Evolutionary conservation across 164 flowering plant genomes (phyloP), one percentile per base, ranked within the genome.

Genomic region (Paratinospora sagittata): DNA sequence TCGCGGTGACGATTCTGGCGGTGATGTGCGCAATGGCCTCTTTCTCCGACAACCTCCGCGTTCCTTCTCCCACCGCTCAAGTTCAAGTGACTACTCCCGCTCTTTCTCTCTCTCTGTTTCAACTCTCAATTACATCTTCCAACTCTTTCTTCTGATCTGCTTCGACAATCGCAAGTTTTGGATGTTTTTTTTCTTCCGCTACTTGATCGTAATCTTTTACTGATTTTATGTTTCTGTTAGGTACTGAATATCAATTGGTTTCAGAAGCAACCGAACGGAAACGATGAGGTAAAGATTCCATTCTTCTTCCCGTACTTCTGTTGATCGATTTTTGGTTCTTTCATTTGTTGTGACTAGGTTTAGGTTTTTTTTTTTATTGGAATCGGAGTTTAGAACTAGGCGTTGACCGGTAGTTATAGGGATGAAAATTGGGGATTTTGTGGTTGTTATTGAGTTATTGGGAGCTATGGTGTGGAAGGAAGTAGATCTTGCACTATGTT

Each of bases 231-330:
- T 43, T 58, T 43, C 57, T 83, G 70, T 70, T 30, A 91, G 97
- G 88, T 89, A 16, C 73, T 86, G 86, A 91, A 87, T 64, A 74
- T 93, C 57, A 91, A 88, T 70, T 85, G 93, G 97, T 91, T 93
- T 72, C 93, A 85, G 84, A 93, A 85, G 85, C 92, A 87, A 52
- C 86, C 89, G 0, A 83, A 84, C 34, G 96, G 96, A 26, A 86
- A 93, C 64, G 98, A 93, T 71, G 98, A 89, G 95, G 98, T 91
- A 77, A 65, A 30, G 34, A 30, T 30, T 30, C 34, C 2, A 30
- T 30, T 67, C 24, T n/a, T 39, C 21, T 34, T 30, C 49, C 8
- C 13, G 8, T 39, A 11, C 23, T 21, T 63, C 23, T 63, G 6
- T 43, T 11, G 47, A 43, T 43, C 14, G 47, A 12, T 1, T 30